These are phyloP conservation scores for Niebla homalea DNA, from an alignment of 495 filamentous ascomycete genomes.

Conservation along the genomic window DNA sequence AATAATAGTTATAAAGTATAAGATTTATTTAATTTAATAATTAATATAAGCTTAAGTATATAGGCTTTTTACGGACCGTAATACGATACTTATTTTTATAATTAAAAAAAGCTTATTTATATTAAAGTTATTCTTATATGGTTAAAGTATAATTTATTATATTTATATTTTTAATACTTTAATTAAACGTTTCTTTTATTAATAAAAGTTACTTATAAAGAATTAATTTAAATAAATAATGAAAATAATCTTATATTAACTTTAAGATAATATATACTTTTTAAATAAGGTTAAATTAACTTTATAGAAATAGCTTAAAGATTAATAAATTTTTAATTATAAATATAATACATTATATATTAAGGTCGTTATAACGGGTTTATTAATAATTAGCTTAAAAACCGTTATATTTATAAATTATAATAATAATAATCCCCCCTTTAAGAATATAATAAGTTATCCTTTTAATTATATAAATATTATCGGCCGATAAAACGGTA, in stretches of 20 bases:
- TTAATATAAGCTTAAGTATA: not conserved
- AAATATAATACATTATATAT: not conserved
- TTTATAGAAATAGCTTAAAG: not conserved
- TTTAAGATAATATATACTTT: no score
- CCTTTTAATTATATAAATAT: not conserved
- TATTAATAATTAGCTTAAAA: no score
- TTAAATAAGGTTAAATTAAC: no score
- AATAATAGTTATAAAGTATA: slow-evolving; percentile 4
- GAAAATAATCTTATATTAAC: no score
- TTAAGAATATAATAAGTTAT: no score
- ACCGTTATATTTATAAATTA: no score
- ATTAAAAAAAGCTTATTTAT: not conserved
- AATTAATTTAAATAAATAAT: not conserved
- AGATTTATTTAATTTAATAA: not conserved
- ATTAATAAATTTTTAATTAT: not conserved
- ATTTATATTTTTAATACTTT: not conserved
- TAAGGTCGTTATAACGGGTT: not conserved
- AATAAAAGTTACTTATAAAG: not conserved
- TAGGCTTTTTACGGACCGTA: not conserved
- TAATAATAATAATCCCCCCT: no score
- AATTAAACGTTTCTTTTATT: not conserved
- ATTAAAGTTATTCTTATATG: not conserved
- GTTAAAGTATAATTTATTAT: not conserved
- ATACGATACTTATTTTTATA: not conserved
- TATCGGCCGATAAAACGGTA: not conserved